These are phyloP conservation scores for Diplodia scrobiculata DNA, from an alignment of 2,329 filamentous ascomycete genomes.

Conservation along the genomic window DNA sequence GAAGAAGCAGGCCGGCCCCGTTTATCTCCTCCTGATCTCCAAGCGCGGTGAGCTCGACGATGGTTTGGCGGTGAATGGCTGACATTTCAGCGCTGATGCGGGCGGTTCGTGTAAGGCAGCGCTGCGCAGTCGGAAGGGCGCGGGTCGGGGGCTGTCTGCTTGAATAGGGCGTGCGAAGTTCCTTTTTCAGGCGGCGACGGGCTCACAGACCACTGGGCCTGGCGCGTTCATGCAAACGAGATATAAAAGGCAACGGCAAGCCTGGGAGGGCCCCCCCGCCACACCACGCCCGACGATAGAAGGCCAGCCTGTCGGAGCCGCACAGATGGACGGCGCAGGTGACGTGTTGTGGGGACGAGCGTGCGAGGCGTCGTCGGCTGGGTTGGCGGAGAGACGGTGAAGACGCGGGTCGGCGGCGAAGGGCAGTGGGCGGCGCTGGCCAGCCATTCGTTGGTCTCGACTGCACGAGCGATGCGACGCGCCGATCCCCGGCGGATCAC, in stretches of 20 bases:
- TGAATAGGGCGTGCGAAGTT: constrained; percentile 5
- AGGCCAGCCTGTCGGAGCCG: background rate
- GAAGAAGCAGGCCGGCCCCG: constrained; percentile 6
- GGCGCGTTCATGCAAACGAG: constrained; percentile 4
- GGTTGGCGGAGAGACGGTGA: constrained; percentile 25
- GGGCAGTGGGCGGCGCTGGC: background rate
- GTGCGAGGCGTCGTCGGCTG: background rate
- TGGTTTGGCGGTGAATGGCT: constrained; percentile 14
- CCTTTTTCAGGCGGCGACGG: constrained; percentile 11
- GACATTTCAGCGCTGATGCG: background rate
- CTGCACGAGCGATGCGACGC: constrained; percentile 12
- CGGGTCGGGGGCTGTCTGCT: constrained; percentile 12
- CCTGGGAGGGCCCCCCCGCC: constrained; percentile 3
- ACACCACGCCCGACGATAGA: background rate
- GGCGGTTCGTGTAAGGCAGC: constrained; percentile 7
- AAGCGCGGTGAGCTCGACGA: constrained; percentile 20
- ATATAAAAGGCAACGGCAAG: constrained; percentile 11
- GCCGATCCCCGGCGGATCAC: constrained; percentile 20
- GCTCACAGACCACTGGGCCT: constrained; percentile 12
- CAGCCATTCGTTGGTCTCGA: constrained; percentile 20
- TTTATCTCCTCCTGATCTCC: constrained; percentile 23
- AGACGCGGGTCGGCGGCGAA: constrained; percentile 4
- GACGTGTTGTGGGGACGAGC: constrained; percentile 17
- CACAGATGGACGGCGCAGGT: constrained; percentile 11
- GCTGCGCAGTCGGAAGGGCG: background rate